Base-by-base conservation (phyloP, 2,329 filamentous ascomycete species). In the Aspergillus piperis region DNA sequence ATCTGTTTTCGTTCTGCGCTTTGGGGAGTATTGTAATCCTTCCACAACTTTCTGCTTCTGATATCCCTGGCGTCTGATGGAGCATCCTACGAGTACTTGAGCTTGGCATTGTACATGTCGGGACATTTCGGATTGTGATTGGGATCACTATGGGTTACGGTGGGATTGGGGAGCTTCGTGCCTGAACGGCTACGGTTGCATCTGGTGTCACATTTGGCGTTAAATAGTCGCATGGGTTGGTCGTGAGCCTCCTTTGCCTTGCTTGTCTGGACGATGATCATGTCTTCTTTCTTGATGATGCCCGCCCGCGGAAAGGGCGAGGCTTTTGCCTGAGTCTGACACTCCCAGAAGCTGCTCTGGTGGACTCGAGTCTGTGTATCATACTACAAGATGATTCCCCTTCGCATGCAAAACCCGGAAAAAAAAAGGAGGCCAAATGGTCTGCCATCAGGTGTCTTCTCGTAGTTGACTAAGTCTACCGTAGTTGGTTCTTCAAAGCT, bases 31-130 rank as follows among this genome's bases (percentile, higher is more conserved):
- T 63, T 59, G 59, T 62, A 15, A 57, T 64, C 61, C 66, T 66
- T 67, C 68, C 66, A 62, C 27, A 53, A 48, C 36, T 60, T 62
- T 56, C 56, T 60, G 62, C 56, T 60, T 62, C 52, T 60, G 39
- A 61, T 64, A 60, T 65, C 58, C 59, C 59, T 59, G 67, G 67
- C 66, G 67, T 69, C 67, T 66, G 65, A 62, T 60, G 67, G 64
- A 61, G 60, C 63, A 63, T 67, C 57, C 58, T 58, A 60, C 60
- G 53, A 70, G 68, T 68, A 66, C 64, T 67, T 64, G 65, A 61
- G 53, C 62, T 62, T 65, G 66, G 60, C 65, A 60, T 58, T 57
- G 59, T 61, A 64, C 63, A 64, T 64, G 66, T 64, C 67, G 63
- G 57, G 63, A 62, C 59, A 58, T 36, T 58, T 47, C 62, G 56